phyloP scores from a whole-genome alignment of 352 stramenopile genomes.

The Hyaloperonospora brassicae region DNA sequence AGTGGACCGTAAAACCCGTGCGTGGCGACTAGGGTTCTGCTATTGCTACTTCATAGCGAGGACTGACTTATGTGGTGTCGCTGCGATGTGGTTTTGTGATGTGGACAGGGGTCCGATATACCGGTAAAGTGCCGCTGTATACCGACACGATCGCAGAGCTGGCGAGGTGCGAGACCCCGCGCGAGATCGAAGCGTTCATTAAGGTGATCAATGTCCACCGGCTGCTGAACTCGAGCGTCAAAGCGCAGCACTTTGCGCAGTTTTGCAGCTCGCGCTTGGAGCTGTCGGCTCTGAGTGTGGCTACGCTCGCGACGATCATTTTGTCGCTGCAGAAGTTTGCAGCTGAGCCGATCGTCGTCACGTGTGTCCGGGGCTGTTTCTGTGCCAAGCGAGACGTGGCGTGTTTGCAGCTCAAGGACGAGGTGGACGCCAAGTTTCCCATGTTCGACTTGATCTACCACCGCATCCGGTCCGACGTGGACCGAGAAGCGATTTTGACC shows the following conservation, averaged over 20 bases:
- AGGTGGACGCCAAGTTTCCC: conserved; percentile 55
- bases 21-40: conserved; percentile 4
- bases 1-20: conserved; percentile 31
- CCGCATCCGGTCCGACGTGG: conserved; percentile 32
- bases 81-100: neutral
- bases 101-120: conserved; percentile 36
- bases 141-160: conserved; percentile 55
- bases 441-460: conserved; percentile 69
- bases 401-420: conserved; percentile 57
- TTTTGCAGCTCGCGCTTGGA: conserved; percentile 38
- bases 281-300: conserved; percentile 28
- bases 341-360: conserved; percentile 37
- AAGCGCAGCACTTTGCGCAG: conserved; percentile 66
- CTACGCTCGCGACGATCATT: conserved; percentile 43
- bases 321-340: conserved; percentile 49
- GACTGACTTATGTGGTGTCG: neutral
- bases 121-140: conserved; percentile 59
- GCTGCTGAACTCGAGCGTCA: conserved; percentile 62
- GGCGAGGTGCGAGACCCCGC: conserved; percentile 23
- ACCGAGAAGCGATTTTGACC: conserved; percentile 47
- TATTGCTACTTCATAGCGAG: neutral
- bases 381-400: conserved; percentile 28
- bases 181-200: conserved; percentile 60
- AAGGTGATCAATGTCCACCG: conserved; percentile 40
- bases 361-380: conserved; percentile 55